Percentiles rank a stretch among this genome's conserved stretches.
These are phyloP conservation scores for Tillandsia leiboldiana DNA, from an alignment of 176 grass and related monocot species.

Conservation along the genomic window DNA sequence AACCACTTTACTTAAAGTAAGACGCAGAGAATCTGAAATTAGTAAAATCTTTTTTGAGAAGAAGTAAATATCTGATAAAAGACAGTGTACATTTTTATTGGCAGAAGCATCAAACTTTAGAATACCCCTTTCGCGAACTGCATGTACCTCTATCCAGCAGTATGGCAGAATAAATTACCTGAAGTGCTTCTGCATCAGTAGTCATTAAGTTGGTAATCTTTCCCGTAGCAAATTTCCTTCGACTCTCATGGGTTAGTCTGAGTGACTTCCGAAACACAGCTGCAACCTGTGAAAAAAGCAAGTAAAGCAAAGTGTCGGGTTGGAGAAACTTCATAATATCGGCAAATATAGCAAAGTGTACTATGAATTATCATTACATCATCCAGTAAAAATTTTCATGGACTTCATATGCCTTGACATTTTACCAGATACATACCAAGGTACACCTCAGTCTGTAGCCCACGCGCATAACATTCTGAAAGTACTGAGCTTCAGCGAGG, in stretches of 20 bases:
- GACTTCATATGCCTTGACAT: slow-evolving; percentile 12
- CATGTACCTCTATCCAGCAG: neutral
- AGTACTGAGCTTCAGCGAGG: slow-evolving; percentile 92
- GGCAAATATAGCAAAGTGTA: no score
- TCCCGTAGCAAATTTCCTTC: slow-evolving; percentile 76
- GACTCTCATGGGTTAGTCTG: slow-evolving; percentile 76
- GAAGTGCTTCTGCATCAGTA: slow-evolving; percentile 90
- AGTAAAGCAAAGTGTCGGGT: slow-evolving; percentile 1
- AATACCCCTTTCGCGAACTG: no score
- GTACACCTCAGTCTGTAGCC: slow-evolving; percentile 90
- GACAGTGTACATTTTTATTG: no score
- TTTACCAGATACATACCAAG: slow-evolving; percentile 53
- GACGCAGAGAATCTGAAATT: no score
- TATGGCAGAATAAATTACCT: slow-evolving; percentile 36
- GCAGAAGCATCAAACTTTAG: no score
- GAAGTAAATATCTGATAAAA: no score
- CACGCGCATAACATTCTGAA: slow-evolving; percentile 96
- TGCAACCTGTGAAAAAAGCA: slow-evolving; percentile 50
- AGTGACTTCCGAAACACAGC: slow-evolving; percentile 94
- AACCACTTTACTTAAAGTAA: neutral
- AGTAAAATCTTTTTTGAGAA: no score
- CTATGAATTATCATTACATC: neutral
- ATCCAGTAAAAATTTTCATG: slow-evolving; percentile 18
- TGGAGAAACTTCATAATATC: no score
- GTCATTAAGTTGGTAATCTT: slow-evolving; percentile 99